Percentiles rank a stretch among this genome's conserved stretches.
phyloP scores from a whole-genome alignment of 2,329 filamentous ascomycete species.

The Phialophora chinensis region DNA sequence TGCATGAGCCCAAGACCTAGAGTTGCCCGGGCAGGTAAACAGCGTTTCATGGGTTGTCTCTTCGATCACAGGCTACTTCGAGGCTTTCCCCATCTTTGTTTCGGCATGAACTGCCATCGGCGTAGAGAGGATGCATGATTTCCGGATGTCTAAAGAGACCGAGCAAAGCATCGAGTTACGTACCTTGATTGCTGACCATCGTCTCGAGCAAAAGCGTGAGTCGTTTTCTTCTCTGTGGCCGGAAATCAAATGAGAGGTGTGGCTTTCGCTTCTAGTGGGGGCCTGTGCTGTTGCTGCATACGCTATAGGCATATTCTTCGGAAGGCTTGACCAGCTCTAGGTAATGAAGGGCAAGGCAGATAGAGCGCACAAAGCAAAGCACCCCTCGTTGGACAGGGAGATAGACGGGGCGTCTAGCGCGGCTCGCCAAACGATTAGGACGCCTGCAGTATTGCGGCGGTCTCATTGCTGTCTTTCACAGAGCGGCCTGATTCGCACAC shows the following conservation, averaged over 20 bases:
- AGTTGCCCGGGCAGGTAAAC: background rate
- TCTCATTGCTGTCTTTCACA: background rate
- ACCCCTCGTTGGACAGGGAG: background rate
- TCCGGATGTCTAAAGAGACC: no score
- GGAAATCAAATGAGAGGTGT: background rate
- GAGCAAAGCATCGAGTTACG: background rate
- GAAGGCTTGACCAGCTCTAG: background rate
- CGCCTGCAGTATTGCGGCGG: no score
- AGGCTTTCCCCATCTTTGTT: background rate
- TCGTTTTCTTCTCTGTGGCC: background rate
- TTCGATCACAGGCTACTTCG: background rate
- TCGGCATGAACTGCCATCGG: no score
- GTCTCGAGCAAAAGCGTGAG: background rate
- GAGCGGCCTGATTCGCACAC: background rate
- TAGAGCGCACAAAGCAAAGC: background rate
- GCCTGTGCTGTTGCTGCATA: constrained; percentile 4
- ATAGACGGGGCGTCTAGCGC: background rate
- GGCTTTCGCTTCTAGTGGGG: background rate
- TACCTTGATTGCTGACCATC: background rate
- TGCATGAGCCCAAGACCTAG: background rate
- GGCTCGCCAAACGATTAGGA: background rate
- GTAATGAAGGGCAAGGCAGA: background rate
- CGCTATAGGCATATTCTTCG: background rate
- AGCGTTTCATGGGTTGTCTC: background rate
- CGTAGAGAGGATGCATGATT: no score